Conservation (phyloP, 306 rosid genomes). For the Cucurbita maxima region DNA sequence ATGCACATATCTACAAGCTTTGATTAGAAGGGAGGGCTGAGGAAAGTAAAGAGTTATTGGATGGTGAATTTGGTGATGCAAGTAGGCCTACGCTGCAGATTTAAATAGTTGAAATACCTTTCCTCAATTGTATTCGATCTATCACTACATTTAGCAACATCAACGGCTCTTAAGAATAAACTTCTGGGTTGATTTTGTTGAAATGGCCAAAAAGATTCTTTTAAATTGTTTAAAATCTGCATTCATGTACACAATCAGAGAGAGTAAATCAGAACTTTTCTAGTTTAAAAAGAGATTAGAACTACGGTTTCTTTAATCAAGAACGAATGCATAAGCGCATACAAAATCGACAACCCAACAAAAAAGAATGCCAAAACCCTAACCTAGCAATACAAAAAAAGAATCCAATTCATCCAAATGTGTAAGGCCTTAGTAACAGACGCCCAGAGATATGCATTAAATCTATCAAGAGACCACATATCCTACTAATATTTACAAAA, state of each 20-base stretch:
- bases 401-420: neutral
- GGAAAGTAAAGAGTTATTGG: neutral
- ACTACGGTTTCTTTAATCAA: neutral
- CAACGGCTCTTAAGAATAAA: conserved; percentile 78
- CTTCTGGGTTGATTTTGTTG: conserved; percentile 47
- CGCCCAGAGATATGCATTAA: neutral
- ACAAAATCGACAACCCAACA: neutral
- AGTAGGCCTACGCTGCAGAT: neutral
- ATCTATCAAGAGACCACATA: neutral
- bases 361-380: neutral
- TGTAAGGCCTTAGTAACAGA: neutral
- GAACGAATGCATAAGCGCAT: neutral
- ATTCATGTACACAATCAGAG: conserved; percentile 9
- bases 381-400: neutral
- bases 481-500: neutral
- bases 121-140: conserved; percentile 35
- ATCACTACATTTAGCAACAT: conserved; percentile 62
- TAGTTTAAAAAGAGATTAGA: neutral
- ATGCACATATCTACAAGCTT: neutral
- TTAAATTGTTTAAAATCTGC: conserved; percentile 69
- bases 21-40: neutral
- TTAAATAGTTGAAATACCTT: conserved; percentile 34
- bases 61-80: neutral
- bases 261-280: neutral
- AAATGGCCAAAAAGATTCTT: conserved; percentile 86